Percentiles rank a stretch among this genome's conserved stretches.
Conservation (phyloP, 164 flowering plant species). For the Annona squamosa region DNA sequence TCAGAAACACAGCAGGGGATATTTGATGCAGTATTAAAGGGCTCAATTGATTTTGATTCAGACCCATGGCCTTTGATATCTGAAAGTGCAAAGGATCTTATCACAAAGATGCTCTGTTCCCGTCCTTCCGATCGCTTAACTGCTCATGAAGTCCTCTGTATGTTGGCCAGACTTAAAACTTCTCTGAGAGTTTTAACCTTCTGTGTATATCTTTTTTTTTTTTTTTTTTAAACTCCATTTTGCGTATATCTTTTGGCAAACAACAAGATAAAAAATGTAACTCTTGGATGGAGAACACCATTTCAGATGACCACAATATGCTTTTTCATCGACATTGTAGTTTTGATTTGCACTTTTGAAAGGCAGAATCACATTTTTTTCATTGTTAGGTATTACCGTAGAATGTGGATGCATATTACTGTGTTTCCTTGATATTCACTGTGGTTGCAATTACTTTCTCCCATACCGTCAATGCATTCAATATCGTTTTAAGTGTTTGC, state of each 20-base stretch:
- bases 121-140: conserved; percentile 69
- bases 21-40: conserved; percentile 85
- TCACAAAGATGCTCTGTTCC: conserved; percentile 79
- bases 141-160: conserved; percentile 96
- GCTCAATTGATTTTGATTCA: conserved; percentile 83
- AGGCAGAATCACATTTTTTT: neutral
- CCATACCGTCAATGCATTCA: too few species aligned
- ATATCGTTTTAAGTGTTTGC: too few species aligned
- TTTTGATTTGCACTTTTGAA: neutral
- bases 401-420: too few species aligned
- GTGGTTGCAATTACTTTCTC: neutral
- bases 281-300: neutral
- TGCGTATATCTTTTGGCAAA: neutral
- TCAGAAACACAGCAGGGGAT: conserved; percentile 69
- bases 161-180: conserved; percentile 16
- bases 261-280: neutral
- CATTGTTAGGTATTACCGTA: neutral
- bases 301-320: too few species aligned
- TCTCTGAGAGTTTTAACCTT: neutral
- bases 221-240: neutral
- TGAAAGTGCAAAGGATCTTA: conserved; percentile 94
- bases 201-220: neutral
- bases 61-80: conserved; percentile 98
- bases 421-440: neutral
- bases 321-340: neutral